These are phyloP conservation scores for Rhodosorus marinus DNA, from an alignment of 23 red algal genomes.

Conservation along the genomic window DNA sequence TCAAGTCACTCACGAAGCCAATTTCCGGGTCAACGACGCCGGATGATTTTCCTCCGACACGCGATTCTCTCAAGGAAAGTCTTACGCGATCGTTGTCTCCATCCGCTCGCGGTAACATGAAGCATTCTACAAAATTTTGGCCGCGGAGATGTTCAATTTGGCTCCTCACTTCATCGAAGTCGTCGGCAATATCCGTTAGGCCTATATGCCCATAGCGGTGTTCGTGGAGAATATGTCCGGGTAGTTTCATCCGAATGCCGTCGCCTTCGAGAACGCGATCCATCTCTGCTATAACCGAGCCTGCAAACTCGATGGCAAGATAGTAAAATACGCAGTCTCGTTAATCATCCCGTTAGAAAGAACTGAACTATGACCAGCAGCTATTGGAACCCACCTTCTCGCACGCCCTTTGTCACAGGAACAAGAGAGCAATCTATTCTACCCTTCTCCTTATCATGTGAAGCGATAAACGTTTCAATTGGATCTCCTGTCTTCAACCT, in stretches of 20 bases:
- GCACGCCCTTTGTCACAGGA: too few relatives aligned
- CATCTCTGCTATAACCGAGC: too few relatives aligned
- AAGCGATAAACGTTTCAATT: too few relatives aligned
- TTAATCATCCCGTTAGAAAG: too few relatives aligned
- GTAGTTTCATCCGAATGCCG: slow-evolving; percentile 20
- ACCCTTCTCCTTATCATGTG: too few relatives aligned
- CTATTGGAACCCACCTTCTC: too few relatives aligned
- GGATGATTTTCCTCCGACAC: neutral
- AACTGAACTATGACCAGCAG: too few relatives aligned
- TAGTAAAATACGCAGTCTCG: too few relatives aligned
- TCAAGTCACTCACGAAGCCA: neutral
- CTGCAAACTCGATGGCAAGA: too few relatives aligned
- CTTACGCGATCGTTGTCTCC: neutral
- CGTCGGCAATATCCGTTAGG: slow-evolving; percentile 19
- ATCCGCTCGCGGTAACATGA: neutral
- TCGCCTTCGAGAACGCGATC: slow-evolving; percentile 6
- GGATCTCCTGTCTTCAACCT: too few relatives aligned
- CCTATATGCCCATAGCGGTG: slow-evolving; percentile 15
- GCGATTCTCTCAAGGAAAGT: neutral
- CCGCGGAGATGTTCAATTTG: slow-evolving; percentile 3
- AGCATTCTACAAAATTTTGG: slow-evolving; percentile 19
- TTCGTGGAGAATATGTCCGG: slow-evolving; percentile 11
- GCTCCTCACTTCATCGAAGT: slow-evolving; percentile 15
- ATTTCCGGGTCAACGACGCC: neutral
- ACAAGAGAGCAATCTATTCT: too few relatives aligned